Evolutionary conservation across 2,329 filamentous ascomycete genomes (phyloP), one percentile per base, ranked within the genome.

Genomic region (Spiromastix sp.): DNA sequence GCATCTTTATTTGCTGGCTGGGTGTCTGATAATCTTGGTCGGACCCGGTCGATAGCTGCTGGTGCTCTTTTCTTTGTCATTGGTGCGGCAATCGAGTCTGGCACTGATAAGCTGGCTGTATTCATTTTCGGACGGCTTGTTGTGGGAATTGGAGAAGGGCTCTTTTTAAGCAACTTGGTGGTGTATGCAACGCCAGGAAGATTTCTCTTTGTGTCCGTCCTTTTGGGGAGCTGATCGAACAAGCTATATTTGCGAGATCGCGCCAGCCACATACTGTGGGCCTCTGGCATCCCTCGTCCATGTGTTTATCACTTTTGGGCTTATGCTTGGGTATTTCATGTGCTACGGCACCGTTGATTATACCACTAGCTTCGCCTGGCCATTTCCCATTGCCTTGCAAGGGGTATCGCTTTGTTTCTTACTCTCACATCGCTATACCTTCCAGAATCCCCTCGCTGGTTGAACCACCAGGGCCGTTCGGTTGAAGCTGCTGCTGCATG

Each of bases 221-320:
- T 17, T n/a, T n/a, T n/a, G n/a, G n/a, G n/a, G n/a, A n/a, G 16
- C 20, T 24, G 6, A 17, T 17, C 4, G 6, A n/a, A 17, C 32
- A 51, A 31, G 49, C 3, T 74, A 78, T 42, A 71, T 79, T 17
- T 71, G 70, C 38, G 76, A 80, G 49, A 74, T 79, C 11, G 69
- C 74, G 1, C 74, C 74, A 0, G 56, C 64, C 1, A 55, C 53
- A 3, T 52, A 58, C 3, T 56, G 75, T 18, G 74, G 73, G 0
- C 56, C 63, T 1, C 48, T 79, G 2, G 64, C 67, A 0, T 67
- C 68, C 0, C 51, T 69, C 3, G 69, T 72, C 0, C 73, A 78
- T 42, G 57, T 77, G 32, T 48, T 72, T 29, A 63, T 63, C 3
- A 67, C 66, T 0, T 32, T 66, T 1, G 74, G 70, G 0, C 50